Conservation (phyloP, 2,329 filamentous ascomycete genomes). For the Ophiocordyceps australis region DNA sequence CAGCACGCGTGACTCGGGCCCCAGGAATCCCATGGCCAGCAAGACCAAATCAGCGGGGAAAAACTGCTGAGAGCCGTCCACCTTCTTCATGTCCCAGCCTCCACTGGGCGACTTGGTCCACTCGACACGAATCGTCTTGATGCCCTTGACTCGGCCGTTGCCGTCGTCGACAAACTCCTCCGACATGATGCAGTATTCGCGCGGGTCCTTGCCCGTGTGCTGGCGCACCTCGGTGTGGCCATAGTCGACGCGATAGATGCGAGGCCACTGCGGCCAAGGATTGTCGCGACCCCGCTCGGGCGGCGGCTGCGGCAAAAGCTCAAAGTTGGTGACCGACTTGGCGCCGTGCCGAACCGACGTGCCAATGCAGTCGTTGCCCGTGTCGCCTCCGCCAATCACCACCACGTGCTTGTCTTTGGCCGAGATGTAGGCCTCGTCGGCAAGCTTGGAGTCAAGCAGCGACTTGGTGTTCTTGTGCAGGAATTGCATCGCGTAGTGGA, state of each 20-base stretch:
- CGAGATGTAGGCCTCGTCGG: constrained; percentile 73
- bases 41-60: constrained; percentile 92
- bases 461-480: constrained; percentile 96
- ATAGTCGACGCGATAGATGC: constrained; percentile 96
- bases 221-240: constrained; percentile 91
- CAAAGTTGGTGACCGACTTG: constrained; percentile 92
- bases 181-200: constrained; percentile 96
- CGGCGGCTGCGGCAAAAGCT: constrained; percentile 82
- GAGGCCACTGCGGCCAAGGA: constrained; percentile 96
- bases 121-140: constrained; percentile 88
- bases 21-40: constrained; percentile 93
- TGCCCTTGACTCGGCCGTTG: constrained; percentile 74
- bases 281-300: constrained; percentile 83
- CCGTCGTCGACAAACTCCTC: constrained; percentile 91
- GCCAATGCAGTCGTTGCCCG: constrained; percentile 94
- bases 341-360: constrained; percentile 90
- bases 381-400: constrained; percentile 94
- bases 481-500: constrained; percentile 97
- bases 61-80: constrained; percentile 84
- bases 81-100: constrained; percentile 97
- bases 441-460: constrained; percentile 75
- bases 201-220: constrained; percentile 88
- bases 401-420: constrained; percentile 93
- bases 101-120: constrained; percentile 83
- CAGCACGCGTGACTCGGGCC: constrained; percentile 75